Evolutionary conservation across 805 yeast genomes (phyloP), one percentile per base, ranked within the genome.

Genomic region (Saturnispora zaruensis): DNA sequence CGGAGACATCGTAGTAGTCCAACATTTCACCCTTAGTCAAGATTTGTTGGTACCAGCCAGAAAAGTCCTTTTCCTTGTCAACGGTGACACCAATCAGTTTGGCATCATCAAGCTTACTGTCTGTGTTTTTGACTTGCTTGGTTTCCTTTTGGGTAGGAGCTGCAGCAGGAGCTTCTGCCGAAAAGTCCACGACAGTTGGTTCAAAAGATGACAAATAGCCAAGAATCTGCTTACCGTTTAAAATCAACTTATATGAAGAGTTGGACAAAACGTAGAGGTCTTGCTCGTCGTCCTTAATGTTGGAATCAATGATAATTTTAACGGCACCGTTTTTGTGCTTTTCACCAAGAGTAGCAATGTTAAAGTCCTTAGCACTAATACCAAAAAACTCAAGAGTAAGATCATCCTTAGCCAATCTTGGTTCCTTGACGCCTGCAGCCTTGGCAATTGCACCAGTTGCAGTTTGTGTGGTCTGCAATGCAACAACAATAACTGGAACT

Each of bases 1-100:
- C 99, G 47, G 97, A 89, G 46, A 93, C 98, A 66, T 95, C 99
- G 66, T 93, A 93, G 75, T 93, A 93, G 67, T 95, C 99, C 62
- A 93, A 77, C 96, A 95, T 87, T 70, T 93, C 99, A 70, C 96
- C 95, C 72, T 93, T 93, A 62, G 95, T 86, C 57, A 90, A 77
- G 52, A 95, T 84, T 74, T 93, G 99, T 61, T 90, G 90, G 74
- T 93, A 93, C 99, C 99, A 93, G 48, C 89, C 81, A 54, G 99
- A 82, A 75, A 93, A 93, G 66, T 93, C 99, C 61, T 80, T 75
- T 55, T 81, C 79, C 72, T 93, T 93, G 69, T 88, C 96, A 46
- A 86, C 95, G 43, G 98, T 93, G 66, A 93, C 91, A 69, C 99
- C 99, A 59, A 93, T 87, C 62, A 90, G 72, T 62, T 91, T 89